phyloP scores from a whole-genome alignment of 805 yeast species.

The Jamesozyma piceae region DNA sequence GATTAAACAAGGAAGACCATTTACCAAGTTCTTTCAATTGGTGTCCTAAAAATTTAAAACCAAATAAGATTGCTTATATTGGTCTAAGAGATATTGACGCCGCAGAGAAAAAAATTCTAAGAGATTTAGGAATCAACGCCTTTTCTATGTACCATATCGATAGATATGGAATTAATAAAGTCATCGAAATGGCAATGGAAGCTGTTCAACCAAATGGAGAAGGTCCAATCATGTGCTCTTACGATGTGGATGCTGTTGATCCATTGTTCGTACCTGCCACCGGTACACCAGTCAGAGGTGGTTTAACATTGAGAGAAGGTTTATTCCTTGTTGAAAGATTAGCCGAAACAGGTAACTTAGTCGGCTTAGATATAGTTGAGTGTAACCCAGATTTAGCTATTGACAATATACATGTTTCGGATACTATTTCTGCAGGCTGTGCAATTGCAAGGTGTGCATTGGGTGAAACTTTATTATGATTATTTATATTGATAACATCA shows the following conservation, averaged over 20 bases:
- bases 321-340: conserved; percentile 84
- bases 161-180: conserved; percentile 84
- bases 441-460: conserved; percentile 89
- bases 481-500: too few species aligned
- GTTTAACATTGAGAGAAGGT: conserved; percentile 89
- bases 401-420: conserved; percentile 63
- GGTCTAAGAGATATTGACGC: conserved; percentile 90
- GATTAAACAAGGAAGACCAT: conserved; percentile 47
- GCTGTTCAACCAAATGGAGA: conserved; percentile 62
- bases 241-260: conserved; percentile 95
- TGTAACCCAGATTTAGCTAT: conserved; percentile 83
- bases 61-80: conserved; percentile 75
- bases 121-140: conserved; percentile 66
- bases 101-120: conserved; percentile 70
- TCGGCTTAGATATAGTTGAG: conserved; percentile 87
- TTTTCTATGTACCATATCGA: conserved; percentile 95
- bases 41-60: conserved; percentile 62
- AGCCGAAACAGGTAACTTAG: conserved; percentile 81
- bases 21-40: conserved; percentile 66
- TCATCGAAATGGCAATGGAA: conserved; percentile 82
- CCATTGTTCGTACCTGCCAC: conserved; percentile 93
- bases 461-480: conserved; percentile 64
- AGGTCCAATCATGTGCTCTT: conserved; percentile 78
- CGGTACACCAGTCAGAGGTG: conserved; percentile 97
- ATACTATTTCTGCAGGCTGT: conserved; percentile 83